phyloP scores from a whole-genome alignment of 441 rosid genomes.

The Erodium texanum region DNA sequence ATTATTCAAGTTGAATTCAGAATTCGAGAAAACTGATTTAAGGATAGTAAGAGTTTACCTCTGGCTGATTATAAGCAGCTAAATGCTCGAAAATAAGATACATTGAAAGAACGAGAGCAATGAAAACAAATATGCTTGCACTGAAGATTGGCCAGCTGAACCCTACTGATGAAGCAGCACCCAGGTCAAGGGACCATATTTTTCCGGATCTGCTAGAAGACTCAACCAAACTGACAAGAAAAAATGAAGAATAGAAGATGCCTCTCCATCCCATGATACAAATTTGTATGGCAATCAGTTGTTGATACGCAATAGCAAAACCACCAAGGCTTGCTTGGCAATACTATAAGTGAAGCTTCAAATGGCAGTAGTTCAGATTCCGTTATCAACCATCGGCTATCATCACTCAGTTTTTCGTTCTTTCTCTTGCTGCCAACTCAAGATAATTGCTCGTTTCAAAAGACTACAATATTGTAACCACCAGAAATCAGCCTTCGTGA shows the following conservation, averaged over 20 bases:
- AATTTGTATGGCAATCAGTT: conserved; percentile 9
- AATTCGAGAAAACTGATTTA: neutral
- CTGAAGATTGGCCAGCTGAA: conserved; percentile 75
- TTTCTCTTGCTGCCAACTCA: neutral
- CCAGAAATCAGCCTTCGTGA: neutral
- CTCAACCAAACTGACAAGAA: conserved; percentile 45
- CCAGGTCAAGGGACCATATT: conserved; percentile 36
- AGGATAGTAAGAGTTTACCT: conserved; percentile 40
- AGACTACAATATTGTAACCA: neutral
- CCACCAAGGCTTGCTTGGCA: neutral
- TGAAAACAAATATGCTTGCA: conserved; percentile 71
- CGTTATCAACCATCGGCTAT: neutral
- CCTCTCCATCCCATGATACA: conserved; percentile 55
- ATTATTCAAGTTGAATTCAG: neutral
- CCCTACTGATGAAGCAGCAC: conserved; percentile 29
- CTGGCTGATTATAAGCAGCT: conserved; percentile 86
- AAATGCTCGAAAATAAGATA: conserved; percentile 83
- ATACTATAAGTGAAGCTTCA: neutral
- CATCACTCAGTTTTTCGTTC: neutral
- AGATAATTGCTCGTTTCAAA: neutral
- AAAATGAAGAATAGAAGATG: conserved; percentile 37
- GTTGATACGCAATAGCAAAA: conserved; percentile 9
- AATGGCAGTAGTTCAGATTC: neutral
- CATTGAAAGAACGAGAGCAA: conserved; percentile 71
- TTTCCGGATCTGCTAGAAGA: conserved; percentile 38